Conservation (phyloP, 139 green algal genomes). For the Choricystis sp. region DNA sequence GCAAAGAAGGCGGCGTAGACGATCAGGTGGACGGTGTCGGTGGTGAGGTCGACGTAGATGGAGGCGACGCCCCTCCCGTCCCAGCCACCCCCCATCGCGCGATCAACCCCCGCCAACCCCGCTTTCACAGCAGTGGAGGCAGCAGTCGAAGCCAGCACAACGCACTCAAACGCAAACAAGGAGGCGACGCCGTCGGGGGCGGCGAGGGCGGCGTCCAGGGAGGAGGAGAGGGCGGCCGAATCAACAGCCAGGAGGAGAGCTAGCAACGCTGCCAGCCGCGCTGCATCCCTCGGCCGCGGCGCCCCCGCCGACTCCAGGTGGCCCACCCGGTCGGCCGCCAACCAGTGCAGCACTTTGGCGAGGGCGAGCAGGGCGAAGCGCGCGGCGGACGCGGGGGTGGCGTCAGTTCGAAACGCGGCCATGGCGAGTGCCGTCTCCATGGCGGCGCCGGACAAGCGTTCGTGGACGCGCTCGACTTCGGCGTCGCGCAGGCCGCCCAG, state of each 20-base stretch:
- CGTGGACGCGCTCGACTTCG: constrained; percentile 85
- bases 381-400: constrained; percentile 64
- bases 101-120: constrained; percentile 49
- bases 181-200: constrained; percentile 70
- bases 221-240: constrained; percentile 60
- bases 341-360: constrained; percentile 88
- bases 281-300: background rate
- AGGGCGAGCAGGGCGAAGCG: constrained; percentile 90
- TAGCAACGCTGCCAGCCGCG: background rate
- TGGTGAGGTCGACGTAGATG: constrained; percentile 95
- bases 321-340: constrained; percentile 72
- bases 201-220: constrained; percentile 42
- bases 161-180: constrained; percentile 97
- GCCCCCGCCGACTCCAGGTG: constrained; percentile 72
- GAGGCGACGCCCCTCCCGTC: constrained; percentile 60
- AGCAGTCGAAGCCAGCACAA: constrained; percentile 11
- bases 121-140: background rate
- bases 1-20: constrained; percentile 94
- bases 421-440: constrained; percentile 96
- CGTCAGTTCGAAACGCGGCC: constrained; percentile 92
- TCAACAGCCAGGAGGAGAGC: constrained; percentile 32
- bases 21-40: constrained; percentile 90
- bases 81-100: constrained; percentile 75
- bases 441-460: constrained; percentile 52
- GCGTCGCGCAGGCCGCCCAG: constrained; percentile 77